Base-by-base conservation (phyloP, 768 basidiomycete genomes). In the Lactarius evosmus region DNA sequence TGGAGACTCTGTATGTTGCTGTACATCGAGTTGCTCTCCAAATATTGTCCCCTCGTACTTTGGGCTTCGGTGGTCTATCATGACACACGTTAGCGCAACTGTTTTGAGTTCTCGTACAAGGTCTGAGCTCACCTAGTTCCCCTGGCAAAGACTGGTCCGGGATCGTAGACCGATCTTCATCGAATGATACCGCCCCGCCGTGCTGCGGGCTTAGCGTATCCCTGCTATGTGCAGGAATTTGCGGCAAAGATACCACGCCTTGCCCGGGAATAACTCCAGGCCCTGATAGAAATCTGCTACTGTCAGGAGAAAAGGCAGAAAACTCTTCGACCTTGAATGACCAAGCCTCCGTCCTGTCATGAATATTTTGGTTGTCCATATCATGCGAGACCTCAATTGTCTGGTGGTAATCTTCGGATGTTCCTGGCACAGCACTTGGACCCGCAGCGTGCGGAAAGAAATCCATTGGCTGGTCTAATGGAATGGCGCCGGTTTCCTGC, bases 181-280 rank as follows among this genome's bases (percentile, higher is more conserved):
- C 34, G 9, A 32, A 22, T 33, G 44, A 38, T 22, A 27, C 11
- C 4, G n/a, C 51, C 25, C 32, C 52, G 17, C 32, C 41, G 25
- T 29, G 12, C 7, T 3, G 19, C 4, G 53, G n/a, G 11, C 29
- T 14, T 34, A 29, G 25, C 4, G 12, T 36, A 30, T 29, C 50
- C 19, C 51, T 38, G 7, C 29, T 38, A 25, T 52, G 38, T 8
- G 1, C 38, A 51, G 46, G 19, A 29, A 7, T 25, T 30, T 36
- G 55, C 30, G 59, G 38, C 40, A 57, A 3, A 9, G 50, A 17
- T n/a, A 52, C 14, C 16, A 32, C 49, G 7, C 27, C 40, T n/a
- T 61, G 59, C 5, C 29, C 50, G 7, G 64, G 64, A n/a, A 65
- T 61, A 36, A 65, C 60, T 22, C 64, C 64, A 16, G 64, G 64